These are phyloP conservation scores for Talaromyces sp. DNA, from an alignment of 2,329 filamentous ascomycete genomes.

Conservation along the genomic window DNA sequence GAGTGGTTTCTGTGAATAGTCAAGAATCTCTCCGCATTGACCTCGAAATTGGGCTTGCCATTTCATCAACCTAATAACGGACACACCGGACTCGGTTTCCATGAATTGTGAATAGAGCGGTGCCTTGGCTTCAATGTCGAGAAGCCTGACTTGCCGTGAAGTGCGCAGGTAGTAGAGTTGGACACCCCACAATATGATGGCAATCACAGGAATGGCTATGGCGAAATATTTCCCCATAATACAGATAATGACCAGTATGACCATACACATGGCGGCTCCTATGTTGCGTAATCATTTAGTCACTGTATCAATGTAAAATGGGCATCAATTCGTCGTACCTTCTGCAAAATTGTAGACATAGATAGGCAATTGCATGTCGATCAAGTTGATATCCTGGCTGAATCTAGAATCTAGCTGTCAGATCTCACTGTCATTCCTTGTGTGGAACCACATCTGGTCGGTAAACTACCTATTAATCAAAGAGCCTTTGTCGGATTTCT, in stretches of 20 bases:
- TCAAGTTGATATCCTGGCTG: constrained; percentile 23
- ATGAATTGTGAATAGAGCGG: constrained; percentile 59
- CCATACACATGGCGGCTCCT: constrained; percentile 30
- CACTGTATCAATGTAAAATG: not conserved
- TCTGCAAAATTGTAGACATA: constrained; percentile 14
- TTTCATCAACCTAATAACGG: constrained; percentile 54
- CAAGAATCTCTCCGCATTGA: constrained; percentile 49
- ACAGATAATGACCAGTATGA: constrained; percentile 50
- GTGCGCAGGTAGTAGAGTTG: constrained; percentile 60
- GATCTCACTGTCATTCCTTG: not conserved
- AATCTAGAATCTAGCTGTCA: not conserved
- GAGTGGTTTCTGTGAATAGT: constrained; percentile 55
- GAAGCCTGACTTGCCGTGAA: constrained; percentile 56
- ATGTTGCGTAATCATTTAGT: not conserved
- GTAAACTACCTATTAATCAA: constrained; percentile 12
- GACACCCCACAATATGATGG: constrained; percentile 46
- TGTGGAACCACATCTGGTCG: not conserved
- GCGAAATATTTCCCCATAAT: constrained; percentile 47
- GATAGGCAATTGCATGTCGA: constrained; percentile 22
- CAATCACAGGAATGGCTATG: constrained; percentile 51
- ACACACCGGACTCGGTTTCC: constrained; percentile 54
- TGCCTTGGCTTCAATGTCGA: constrained; percentile 61
- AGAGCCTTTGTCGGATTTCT: constrained; percentile 11
- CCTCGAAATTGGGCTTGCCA: constrained; percentile 47
- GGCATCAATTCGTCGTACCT: not conserved